Evolutionary conservation across 1,284 basidiomycete genomes (phyloP), one percentile per base, ranked within the genome.

Genomic region (Singerocomus inundabilis): DNA sequence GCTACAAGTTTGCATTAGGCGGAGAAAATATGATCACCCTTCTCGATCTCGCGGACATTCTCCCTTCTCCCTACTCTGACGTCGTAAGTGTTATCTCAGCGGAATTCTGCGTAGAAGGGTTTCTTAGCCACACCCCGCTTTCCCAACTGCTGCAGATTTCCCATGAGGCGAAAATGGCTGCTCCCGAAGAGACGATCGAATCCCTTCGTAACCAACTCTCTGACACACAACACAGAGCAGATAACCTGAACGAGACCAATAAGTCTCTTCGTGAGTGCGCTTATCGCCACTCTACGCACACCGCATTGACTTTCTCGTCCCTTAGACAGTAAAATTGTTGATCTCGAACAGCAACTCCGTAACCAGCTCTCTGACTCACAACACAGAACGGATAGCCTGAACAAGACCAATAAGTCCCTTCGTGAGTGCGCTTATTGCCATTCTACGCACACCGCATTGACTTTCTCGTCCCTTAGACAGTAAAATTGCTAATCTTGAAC

Each of bases 321-420:
- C n/a, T 53, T 6, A 57, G 54, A 39, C 3, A 24, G 9, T 11
- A 44, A 41, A 40, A 29, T 37, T 6, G 33, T 28, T 6, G 1
- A 13, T 48, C 44, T 57, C 6, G 28, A 47, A 26, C 39, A 30
- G 16, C 28, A 38, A 13, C 29, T 46, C n/a, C 40, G 15, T 10
- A n/a, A 4, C 2, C 6, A 28, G 24, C 28, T 52, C 15, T 26
- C 26, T 7, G 7, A n/a, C 8, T 35, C 36, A 2, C 50, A 42
- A 13, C 31, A 15, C 16, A 9, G 12, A 38, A 29, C 30, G 5
- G 9, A 44, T 24, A 29, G n/a, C 12, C 33, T 51, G 7, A 33
- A 38, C 4, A 11, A 29, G 33, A 39, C 50, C 7, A 39, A 39
- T 4, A 18, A 47, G 13, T 18, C 34, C 5, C 48, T 39, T 21